Evolutionary conservation across 768 basidiomycete genomes (phyloP), one percentile per base, ranked within the genome.

Genomic region (Lactarius deliciosus): DNA sequence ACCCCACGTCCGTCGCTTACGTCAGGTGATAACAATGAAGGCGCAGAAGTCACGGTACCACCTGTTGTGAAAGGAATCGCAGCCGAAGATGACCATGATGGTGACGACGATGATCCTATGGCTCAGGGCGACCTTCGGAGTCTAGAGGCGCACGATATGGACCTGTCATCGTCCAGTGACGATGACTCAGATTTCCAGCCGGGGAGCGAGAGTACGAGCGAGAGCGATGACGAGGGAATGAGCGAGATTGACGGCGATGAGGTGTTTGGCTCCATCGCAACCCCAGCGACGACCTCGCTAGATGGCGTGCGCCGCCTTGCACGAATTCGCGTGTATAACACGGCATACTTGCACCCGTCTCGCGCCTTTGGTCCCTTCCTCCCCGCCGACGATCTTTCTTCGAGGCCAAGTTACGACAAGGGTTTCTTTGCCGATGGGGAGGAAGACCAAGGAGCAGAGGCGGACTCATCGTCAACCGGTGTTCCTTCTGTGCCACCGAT

Each of bases 341-440:
- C 79, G 57, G 69, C 75, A 11, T 80, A 78, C 40, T 72, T 79
- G 22, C 69, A 64, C 36, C 61, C 69, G 1, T 74, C 77, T 25
- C 75, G 78, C 20, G 72, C 68, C 30, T 80, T 75, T 73, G 79
- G 79, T 0, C 79, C 79, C 1, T 79, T 76, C 69, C 73, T 79
- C 15, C 77, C 76, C 6, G 38, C 69, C 45, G 41, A 66, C 57
- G 15, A 5, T n/a, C n/a, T 13, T 18, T 2, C 55, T 18, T 36
- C n/a, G 10, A 32, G 16, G 3, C 28, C 20, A 22, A 28, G 11
- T 25, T 25, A 8, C 18, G 9, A 30, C 18, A 30, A 5, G 16
- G 25, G 18, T 1, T 32, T 55, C 25, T 30, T 28, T 20, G 15
- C 50, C 11, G 50, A 53, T 53, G 47, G 20, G 7, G 53, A 34